phyloP scores from a whole-genome alignment of 441 rosid species.

The Euphorbia corollata region DNA sequence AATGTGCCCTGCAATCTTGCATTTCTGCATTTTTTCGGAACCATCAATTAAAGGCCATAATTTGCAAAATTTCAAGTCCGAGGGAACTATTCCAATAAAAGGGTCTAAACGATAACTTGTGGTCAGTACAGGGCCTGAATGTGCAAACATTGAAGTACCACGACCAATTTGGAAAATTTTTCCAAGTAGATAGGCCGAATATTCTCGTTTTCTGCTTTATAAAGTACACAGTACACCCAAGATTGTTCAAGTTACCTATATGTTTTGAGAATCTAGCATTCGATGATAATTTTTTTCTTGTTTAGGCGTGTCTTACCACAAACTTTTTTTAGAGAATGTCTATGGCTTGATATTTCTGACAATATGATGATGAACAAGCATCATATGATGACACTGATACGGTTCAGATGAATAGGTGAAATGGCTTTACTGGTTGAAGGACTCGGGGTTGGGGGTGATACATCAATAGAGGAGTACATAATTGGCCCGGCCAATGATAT shows the following conservation, averaged over 20 bases:
- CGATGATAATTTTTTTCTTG: not conserved
- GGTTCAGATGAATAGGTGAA: slow-evolving; percentile 45
- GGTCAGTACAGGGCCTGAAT: no score
- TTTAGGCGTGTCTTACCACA: not conserved
- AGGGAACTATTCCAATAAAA: no score
- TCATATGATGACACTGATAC: slow-evolving; percentile 17
- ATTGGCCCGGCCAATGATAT: slow-evolving; percentile 41
- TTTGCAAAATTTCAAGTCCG: not conserved
- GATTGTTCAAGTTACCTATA: not conserved
- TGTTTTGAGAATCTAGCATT: not conserved
- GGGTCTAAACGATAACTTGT: no score
- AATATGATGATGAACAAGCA: slow-evolving; percentile 5
- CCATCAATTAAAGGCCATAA: no score
- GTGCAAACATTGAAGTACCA: no score
- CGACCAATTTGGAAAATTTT: no score
- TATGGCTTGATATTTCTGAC: slow-evolving; percentile 2
- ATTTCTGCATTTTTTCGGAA: no score
- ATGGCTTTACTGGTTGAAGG: slow-evolving; percentile 75
- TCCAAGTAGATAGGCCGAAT: not conserved
- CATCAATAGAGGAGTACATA: slow-evolving; percentile 57
- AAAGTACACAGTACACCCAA: not conserved
- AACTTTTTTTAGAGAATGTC: no score
- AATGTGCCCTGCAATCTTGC: no score
- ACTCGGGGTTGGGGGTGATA: slow-evolving; percentile 60
- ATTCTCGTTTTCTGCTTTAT: not conserved